phyloP scores from a whole-genome alignment of 306 rosid genomes.

The Leucaena leucocephala region DNA sequence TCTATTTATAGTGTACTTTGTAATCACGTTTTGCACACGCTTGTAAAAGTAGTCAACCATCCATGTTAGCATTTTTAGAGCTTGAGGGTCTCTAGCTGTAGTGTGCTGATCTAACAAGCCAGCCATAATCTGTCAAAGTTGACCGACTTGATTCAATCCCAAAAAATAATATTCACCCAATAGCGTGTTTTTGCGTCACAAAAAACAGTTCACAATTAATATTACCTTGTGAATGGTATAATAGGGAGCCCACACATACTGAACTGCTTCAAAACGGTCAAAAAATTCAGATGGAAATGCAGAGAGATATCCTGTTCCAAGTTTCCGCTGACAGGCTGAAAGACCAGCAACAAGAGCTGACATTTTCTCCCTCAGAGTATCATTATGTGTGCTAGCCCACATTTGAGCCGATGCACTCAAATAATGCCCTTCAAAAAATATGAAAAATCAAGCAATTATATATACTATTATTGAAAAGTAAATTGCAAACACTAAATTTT shows the following conservation, averaged over 20 bases:
- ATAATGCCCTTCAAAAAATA: constrained; percentile 53
- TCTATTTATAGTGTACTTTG: constrained; percentile 43
- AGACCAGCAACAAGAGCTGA: constrained; percentile 46
- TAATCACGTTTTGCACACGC: constrained; percentile 60
- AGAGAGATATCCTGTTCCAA: constrained; percentile 50
- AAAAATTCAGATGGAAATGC: constrained; percentile 50
- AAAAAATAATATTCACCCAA: background rate
- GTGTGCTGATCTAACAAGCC: constrained; percentile 68
- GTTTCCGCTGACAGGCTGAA: constrained; percentile 51
- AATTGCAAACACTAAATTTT: background rate
- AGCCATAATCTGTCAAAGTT: constrained; percentile 55
- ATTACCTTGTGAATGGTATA: constrained; percentile 80
- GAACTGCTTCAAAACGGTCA: constrained; percentile 57
- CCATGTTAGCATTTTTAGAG: constrained; percentile 50
- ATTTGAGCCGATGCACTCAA: constrained; percentile 63
- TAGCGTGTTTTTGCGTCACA: background rate
- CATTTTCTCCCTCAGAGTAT: constrained; percentile 52
- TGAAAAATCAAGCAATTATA: background rate
- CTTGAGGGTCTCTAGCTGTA: constrained; percentile 48
- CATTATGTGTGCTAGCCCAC: constrained; percentile 69
- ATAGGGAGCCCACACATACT: constrained; percentile 72
- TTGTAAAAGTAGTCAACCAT: constrained; percentile 70
- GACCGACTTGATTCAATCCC: background rate
- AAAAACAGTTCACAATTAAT: background rate
- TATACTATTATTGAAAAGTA: background rate